Conservation (phyloP, 148 eudicot genomes). For the Nyssa sinensis region DNA sequence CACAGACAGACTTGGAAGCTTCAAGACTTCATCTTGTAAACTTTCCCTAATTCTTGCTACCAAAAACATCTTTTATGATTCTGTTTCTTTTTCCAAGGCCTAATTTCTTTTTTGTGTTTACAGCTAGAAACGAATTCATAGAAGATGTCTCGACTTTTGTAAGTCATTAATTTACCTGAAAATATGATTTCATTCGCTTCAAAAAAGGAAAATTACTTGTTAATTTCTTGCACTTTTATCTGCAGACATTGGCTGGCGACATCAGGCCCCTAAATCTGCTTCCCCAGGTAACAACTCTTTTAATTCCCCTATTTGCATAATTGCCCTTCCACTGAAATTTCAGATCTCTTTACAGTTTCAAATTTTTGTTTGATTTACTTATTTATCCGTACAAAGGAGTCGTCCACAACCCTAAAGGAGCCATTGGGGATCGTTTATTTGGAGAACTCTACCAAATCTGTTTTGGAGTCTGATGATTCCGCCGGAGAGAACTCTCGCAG, state of each 20-base stretch:
- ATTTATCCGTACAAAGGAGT: slow-evolving; percentile 41
- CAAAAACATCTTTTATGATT: not conserved
- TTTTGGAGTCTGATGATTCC: slow-evolving; percentile 21
- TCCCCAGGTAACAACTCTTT: slow-evolving; percentile 51
- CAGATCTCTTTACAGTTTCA: slow-evolving; percentile 5
- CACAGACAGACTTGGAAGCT: slow-evolving; percentile 59
- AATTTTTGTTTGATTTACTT: not conserved
- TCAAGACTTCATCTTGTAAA: slow-evolving; percentile 40
- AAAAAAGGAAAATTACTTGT: not conserved
- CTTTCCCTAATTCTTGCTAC: not conserved
- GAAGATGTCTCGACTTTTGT: slow-evolving; percentile 61
- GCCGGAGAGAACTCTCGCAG: slow-evolving; percentile 30
- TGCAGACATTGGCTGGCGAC: slow-evolving; percentile 56
- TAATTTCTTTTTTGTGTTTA: slow-evolving; percentile 7
- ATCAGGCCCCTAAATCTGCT: slow-evolving; percentile 51
- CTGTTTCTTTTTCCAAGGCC: not conserved
- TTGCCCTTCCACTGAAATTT: not conserved
- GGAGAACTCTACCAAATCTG: slow-evolving; percentile 28
- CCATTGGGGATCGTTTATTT: slow-evolving; percentile 54
- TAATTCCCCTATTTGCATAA: not conserved
- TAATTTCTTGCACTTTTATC: not conserved
- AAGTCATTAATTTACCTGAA: slow-evolving; percentile 19
- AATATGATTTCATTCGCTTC: not conserved
- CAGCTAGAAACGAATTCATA: slow-evolving; percentile 43
- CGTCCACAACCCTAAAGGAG: slow-evolving; percentile 40